Evolutionary conservation across 805 yeast genomes (phyloP).

Genomic region (Peterozyma toletana): DNA sequence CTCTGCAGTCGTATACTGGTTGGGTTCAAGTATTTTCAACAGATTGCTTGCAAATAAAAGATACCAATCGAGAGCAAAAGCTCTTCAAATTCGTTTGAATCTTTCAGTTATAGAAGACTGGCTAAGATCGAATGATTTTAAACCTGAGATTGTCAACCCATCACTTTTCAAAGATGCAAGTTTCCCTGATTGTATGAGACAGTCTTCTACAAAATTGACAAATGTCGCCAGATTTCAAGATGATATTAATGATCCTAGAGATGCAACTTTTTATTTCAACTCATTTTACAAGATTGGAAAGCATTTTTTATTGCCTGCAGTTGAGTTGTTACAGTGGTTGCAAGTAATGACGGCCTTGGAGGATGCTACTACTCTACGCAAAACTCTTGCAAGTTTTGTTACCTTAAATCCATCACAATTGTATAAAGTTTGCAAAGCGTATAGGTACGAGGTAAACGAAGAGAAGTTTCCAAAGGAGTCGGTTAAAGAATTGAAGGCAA

Average conservation of each 20-base stretch:
- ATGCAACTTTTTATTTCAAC: conserved; percentile 54
- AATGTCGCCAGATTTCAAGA: conserved; percentile 22
- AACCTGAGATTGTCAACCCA: conserved; percentile 26
- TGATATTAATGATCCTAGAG: conserved; percentile 31
- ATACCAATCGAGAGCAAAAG: conserved; percentile 72
- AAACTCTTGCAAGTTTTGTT: conserved; percentile 45
- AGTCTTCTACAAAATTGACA: conserved; percentile 11
- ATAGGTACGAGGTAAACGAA: conserved; percentile 82
- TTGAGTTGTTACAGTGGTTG: conserved; percentile 82
- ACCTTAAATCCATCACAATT: conserved; percentile 64
- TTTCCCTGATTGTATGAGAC: conserved; percentile 24
- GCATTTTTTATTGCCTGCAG: conserved; percentile 60
- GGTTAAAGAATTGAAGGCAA: conserved; percentile 32
- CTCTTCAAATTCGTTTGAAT: conserved; percentile 85
- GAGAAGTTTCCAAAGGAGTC: conserved; percentile 50
- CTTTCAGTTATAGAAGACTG: conserved; percentile 87
- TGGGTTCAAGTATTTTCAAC: conserved; percentile 69
- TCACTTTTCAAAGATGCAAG: conserved; percentile 15
- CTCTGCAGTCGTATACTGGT: conserved; percentile 72
- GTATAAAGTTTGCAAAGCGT: conserved; percentile 61
- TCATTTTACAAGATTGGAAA: conserved; percentile 60
- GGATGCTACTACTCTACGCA: conserved; percentile 54
- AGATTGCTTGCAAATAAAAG: conserved; percentile 59
- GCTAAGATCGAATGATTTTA: conserved; percentile 66
- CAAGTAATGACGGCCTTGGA: conserved; percentile 74